Percentiles rank a stretch among this genome's conserved stretches.
Conservation (phyloP, 1,284 basidiomycete genomes). For the Singerocomus rubriflavus region DNA sequence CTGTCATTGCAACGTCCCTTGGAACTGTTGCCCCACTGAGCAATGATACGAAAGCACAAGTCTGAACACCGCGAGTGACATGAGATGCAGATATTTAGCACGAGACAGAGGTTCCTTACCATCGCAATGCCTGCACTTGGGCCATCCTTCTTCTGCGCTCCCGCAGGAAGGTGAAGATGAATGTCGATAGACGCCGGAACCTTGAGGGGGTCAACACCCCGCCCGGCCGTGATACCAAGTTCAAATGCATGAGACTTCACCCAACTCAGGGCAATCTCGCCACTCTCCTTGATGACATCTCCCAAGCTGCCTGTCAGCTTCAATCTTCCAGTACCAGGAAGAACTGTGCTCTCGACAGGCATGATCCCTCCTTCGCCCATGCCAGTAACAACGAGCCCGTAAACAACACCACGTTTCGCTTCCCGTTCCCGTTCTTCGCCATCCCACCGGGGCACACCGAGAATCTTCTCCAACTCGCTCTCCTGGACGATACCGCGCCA, state of each 20-base stretch:
- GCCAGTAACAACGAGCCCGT: slow-evolving; percentile 86
- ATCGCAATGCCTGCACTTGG: slow-evolving; percentile 88
- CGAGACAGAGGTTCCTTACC: slow-evolving; percentile 38
- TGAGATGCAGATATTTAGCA: background rate
- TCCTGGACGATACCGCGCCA: slow-evolving; percentile 69
- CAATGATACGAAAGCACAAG: slow-evolving; percentile 81
- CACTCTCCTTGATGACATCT: slow-evolving; percentile 88
- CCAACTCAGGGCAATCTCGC: slow-evolving; percentile 84
- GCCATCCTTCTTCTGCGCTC: slow-evolving; percentile 89
- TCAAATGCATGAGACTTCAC: slow-evolving; percentile 83
- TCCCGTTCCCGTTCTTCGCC: slow-evolving; percentile 75
- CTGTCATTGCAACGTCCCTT: slow-evolving; percentile 76
- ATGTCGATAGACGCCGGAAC: slow-evolving; percentile 70
- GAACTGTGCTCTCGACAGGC: slow-evolving; percentile 74
- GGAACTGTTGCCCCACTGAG: slow-evolving; percentile 73
- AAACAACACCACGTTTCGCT: slow-evolving; percentile 70
- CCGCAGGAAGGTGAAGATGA: slow-evolving; percentile 85
- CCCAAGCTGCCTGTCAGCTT: slow-evolving; percentile 81
- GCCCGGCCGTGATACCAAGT: slow-evolving; percentile 68
- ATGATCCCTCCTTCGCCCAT: slow-evolving; percentile 86
- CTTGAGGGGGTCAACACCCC: slow-evolving; percentile 72
- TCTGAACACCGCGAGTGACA: slow-evolving; percentile 36
- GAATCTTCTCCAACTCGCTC: slow-evolving; percentile 78
- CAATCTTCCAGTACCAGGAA: slow-evolving; percentile 70
- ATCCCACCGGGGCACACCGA: slow-evolving; percentile 82